Evolutionary conservation across 805 yeast species (phyloP).

Genomic region (Ogataea allantospora): DNA sequence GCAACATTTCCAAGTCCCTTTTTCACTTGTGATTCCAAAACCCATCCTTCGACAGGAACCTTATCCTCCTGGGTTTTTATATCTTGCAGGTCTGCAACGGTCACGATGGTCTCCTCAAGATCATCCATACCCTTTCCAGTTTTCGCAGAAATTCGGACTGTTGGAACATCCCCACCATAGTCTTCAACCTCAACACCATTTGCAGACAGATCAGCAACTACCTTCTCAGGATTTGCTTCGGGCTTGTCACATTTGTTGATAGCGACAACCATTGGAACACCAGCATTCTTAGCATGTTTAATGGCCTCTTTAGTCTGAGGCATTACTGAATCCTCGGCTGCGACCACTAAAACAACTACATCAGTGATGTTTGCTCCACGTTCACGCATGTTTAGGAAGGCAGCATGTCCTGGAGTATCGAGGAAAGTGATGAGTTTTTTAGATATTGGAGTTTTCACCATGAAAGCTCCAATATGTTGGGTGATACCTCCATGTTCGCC

Average conservation of each 20-base stretch:
- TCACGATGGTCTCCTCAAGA: slow-evolving; percentile 82
- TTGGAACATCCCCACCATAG: slow-evolving; percentile 93
- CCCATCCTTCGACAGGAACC: slow-evolving; percentile 76
- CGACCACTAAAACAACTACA: slow-evolving; percentile 87
- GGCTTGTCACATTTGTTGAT: slow-evolving; percentile 88
- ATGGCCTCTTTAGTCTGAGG: slow-evolving; percentile 97
- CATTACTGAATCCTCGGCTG: slow-evolving; percentile 97
- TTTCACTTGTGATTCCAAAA: slow-evolving; percentile 79
- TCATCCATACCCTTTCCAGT: slow-evolving; percentile 90
- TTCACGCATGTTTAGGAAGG: slow-evolving; percentile 92
- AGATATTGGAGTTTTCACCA: slow-evolving; percentile 74
- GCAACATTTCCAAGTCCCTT: slow-evolving; percentile 85
- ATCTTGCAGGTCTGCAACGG: slow-evolving; percentile 82
- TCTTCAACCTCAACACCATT: slow-evolving; percentile 85
- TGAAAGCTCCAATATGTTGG: slow-evolving; percentile 96
- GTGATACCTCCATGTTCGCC: slow-evolving; percentile 96
- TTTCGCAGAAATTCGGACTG: slow-evolving; percentile 81
- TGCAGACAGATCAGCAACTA: slow-evolving; percentile 70
- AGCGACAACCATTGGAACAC: slow-evolving; percentile 86
- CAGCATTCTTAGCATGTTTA: slow-evolving; percentile 81
- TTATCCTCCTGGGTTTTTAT: slow-evolving; percentile 58
- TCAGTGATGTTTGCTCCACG: slow-evolving; percentile 95
- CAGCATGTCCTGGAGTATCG: slow-evolving; percentile 98
- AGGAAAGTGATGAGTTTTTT: slow-evolving; percentile 80
- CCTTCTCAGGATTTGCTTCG: slow-evolving; percentile 71